Base-by-base conservation (phyloP, 148 eudicot genomes). In the Gaultheria prostrata region DNA sequence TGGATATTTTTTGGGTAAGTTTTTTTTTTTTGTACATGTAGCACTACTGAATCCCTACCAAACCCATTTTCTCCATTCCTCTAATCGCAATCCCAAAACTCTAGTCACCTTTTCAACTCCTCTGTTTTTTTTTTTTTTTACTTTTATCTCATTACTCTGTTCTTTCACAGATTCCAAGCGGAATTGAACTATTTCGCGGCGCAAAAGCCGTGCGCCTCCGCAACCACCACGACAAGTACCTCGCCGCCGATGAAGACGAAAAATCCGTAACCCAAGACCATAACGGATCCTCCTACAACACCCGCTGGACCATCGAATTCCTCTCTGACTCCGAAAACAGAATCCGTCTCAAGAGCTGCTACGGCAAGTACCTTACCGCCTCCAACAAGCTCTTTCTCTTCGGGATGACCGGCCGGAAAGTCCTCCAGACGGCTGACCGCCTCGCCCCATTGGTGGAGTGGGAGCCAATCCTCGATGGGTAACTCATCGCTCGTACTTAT, bases 201-300 rank as follows among this genome's bases (percentile, higher is more conserved):
- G 98, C 98, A 3, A 94, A 90, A 82, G 85, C 90, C 0, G 95
- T 97, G 1, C 94, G 98, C 4, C 86, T 94, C 28, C 79, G 81
- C 1, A 77, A 89, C 85, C 72, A 63, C 90, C 95, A 93, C 85
- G 86, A 85, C 86, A 94, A 94, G 85, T 94, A 89, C 90, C 82
- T 94, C 17, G 65, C 49, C 26, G 94, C 94, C 12, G 89, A 84
- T 0, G 91, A 86, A 0, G 91, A 92, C 85, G 87, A 88, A 32
- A 92, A 86, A 11, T 85, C 91, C 1, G 90, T 92, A 1, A 73
- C 67, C 46, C 93, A 89, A 59, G 86, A 70, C 81, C 85, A 84
- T 3, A 78, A 84, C 59, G 88, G 89, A 1, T 75, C 85, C 1
- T 78, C 89, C 46, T 81, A 69, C 30, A 76, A 48, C 48, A 88